A percentile compares a stretch with the other conserved stretches of the same genome.
Conservation (phyloP, 1,284 basidiomycete genomes). For the Fomitopsis pinicola region DNA sequence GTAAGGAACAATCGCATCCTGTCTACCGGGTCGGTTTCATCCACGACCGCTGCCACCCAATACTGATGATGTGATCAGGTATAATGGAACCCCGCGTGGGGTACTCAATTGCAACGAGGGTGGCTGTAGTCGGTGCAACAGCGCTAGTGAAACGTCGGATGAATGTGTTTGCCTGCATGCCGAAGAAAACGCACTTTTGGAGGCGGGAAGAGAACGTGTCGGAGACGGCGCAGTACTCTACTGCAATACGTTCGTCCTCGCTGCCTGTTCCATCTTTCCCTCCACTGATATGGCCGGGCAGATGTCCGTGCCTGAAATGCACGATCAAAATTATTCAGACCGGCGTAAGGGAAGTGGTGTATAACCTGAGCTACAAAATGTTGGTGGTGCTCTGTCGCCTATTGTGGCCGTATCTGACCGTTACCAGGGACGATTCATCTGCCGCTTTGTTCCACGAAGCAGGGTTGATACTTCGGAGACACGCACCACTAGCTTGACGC, state of each 20-base stretch:
- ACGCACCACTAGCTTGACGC: slow-evolving; percentile 33
- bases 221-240: slow-evolving; percentile 85
- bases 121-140: slow-evolving; percentile 82
- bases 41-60: not conserved
- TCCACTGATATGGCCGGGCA: slow-evolving; percentile 27
- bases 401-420: not conserved
- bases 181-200: slow-evolving; percentile 96
- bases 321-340: slow-evolving; percentile 97
- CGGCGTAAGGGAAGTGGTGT: slow-evolving; percentile 91
- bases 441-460: slow-evolving; percentile 75
- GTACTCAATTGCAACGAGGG: slow-evolving; percentile 87
- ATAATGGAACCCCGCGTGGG: slow-evolving; percentile 95
- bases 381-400: slow-evolving; percentile 35
- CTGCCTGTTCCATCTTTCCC: not conserved
- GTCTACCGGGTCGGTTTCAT: slow-evolving; percentile 70
- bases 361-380: slow-evolving; percentile 96
- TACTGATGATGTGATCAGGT: slow-evolving; percentile 41
- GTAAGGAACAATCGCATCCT: slow-evolving; percentile 87
- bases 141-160: slow-evolving; percentile 52
- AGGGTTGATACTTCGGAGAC: slow-evolving; percentile 72
- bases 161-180: slow-evolving; percentile 97
- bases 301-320: slow-evolving; percentile 96
- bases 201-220: slow-evolving; percentile 85
- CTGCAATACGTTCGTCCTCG: slow-evolving; percentile 68
- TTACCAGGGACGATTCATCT: slow-evolving; percentile 71